These are phyloP conservation scores for Tricholoma sp. DNA, from an alignment of 768 basidiomycete species.

Conservation along the genomic window DNA sequence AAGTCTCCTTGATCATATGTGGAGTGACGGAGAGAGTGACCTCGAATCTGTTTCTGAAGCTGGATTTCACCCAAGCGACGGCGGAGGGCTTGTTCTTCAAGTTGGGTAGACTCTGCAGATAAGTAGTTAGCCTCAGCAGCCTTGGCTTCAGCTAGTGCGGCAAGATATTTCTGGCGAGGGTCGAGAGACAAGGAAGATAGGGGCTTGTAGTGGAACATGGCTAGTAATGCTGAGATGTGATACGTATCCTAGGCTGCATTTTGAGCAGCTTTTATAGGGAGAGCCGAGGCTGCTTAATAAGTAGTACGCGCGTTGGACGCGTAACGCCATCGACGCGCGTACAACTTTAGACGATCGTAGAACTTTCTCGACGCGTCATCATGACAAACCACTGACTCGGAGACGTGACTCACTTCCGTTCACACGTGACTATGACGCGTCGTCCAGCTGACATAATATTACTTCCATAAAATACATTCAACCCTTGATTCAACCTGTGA, in stretches of 20 bases:
- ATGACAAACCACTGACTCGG: background rate
- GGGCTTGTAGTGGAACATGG: slow-evolving; percentile 15
- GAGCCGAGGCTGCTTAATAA: background rate
- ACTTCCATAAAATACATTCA: no score
- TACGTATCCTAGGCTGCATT: background rate
- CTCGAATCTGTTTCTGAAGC: slow-evolving; percentile 8
- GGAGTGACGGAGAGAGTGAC: background rate
- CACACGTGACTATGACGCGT: background rate
- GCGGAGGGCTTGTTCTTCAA: slow-evolving; percentile 27
- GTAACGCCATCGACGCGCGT: slow-evolving; percentile 14
- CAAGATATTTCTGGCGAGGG: slow-evolving; percentile 31
- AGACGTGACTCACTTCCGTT: no score
- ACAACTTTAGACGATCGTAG: slow-evolving; percentile 3
- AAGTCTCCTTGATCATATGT: background rate
- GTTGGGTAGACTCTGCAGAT: slow-evolving; percentile 25
- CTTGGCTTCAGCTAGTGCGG: slow-evolving; percentile 30
- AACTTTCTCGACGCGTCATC: slow-evolving; percentile 10
- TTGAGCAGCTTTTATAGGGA: slow-evolving; percentile 16
- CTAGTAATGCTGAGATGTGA: background rate
- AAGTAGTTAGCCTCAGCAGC: slow-evolving; percentile 34
- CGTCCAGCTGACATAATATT: no score
- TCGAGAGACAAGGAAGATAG: slow-evolving; percentile 7
- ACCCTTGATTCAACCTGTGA: background rate
- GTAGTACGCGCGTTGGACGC: slow-evolving; percentile 18
- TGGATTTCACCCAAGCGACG: slow-evolving; percentile 19